Evolutionary conservation across 1,284 basidiomycete genomes (phyloP), one percentile per base, ranked within the genome.

Genomic region (Ceratobasidium theobromae): DNA sequence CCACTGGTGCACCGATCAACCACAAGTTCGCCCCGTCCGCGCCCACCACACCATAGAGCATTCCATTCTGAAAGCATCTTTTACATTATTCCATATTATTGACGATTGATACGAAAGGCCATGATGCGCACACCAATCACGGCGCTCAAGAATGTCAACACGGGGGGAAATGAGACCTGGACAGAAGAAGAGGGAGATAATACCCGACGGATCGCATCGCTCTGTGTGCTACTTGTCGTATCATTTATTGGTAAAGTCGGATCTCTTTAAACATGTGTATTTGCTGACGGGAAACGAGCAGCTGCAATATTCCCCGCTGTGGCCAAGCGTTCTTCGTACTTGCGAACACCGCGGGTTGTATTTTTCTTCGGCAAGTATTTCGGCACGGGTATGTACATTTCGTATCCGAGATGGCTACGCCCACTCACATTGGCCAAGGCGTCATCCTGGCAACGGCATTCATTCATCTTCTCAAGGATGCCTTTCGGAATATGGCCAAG

Each of bases 341-440:
- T 89, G 18, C 79, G 80, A 48, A 84, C 89, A 70, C 88, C 87
- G 1, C 79, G 80, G 16, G 77, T 87, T 16, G 71, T 86, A 18
- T 91, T 91, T 74, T 91, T 91, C 74, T 78, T 89, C 28, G 87
- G 87, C 46, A 91, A 90, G 72, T 89, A 91, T 73, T 91, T 91
- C 71, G 89, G 89, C 32, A 91, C 89, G 16, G 87, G 85, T 81
- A 40, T 35, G 71, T n/a, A 18, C n/a, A 21, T 23, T 14, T 16
- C 18, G 28, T 32, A 27, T 25, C 30, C 28, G 43, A 12, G n/a
- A 14, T 9, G 25, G 30, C n/a, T 21, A 51, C 55, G 23, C 33
- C 38, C 27, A 28, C 67, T 48, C 4, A 52, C 23, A 3, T 53
- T 41, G 35, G 48, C 51, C 33, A 67, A 86, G 86, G 88, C 3